phyloP scores from a whole-genome alignment of 805 yeast genomes.

The Wickerhamiella bombiphila region DNA sequence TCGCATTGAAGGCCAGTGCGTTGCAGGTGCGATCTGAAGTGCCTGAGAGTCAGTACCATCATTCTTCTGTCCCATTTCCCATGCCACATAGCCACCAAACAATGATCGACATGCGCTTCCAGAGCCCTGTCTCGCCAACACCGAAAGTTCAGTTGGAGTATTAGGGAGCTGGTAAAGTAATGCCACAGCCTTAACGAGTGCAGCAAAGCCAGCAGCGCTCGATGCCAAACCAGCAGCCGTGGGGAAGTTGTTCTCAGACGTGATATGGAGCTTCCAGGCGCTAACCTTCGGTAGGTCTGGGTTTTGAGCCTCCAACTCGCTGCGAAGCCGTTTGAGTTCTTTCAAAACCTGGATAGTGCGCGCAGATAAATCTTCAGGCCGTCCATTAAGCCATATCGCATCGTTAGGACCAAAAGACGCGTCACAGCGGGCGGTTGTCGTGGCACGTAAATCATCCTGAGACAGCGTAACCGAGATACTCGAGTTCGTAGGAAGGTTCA shows the following conservation, averaged over 20 bases:
- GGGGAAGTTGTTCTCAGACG: constrained; percentile 92
- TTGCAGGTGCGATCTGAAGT: constrained; percentile 70
- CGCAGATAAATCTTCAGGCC: constrained; percentile 52
- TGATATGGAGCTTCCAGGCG: constrained; percentile 54
- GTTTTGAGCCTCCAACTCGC: constrained; percentile 42
- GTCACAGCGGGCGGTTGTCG: constrained; percentile 74
- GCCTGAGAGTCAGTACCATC: constrained; percentile 94
- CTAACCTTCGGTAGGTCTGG: constrained; percentile 35
- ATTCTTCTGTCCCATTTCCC: constrained; percentile 79
- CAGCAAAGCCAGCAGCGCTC: constrained; percentile 97
- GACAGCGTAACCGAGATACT: constrained; percentile 89
- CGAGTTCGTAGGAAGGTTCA: constrained; percentile 90
- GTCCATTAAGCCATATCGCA: constrained; percentile 75
- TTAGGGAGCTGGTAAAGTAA: constrained; percentile 74
- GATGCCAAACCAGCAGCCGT: constrained; percentile 98
- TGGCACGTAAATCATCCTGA: constrained; percentile 79
- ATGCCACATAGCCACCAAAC: constrained; percentile 95
- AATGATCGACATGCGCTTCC: constrained; percentile 97
- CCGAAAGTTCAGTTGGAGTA: constrained; percentile 68
- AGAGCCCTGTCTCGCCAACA: constrained; percentile 93
- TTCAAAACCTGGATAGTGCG: constrained; percentile 46
- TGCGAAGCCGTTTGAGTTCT: constrained; percentile 59
- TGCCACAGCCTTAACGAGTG: constrained; percentile 81
- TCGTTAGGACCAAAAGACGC: constrained; percentile 39
- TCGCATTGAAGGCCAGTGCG: constrained; percentile 85